Conservation (phyloP, 768 basidiomycete species). For the Leccinum boreale region DNA sequence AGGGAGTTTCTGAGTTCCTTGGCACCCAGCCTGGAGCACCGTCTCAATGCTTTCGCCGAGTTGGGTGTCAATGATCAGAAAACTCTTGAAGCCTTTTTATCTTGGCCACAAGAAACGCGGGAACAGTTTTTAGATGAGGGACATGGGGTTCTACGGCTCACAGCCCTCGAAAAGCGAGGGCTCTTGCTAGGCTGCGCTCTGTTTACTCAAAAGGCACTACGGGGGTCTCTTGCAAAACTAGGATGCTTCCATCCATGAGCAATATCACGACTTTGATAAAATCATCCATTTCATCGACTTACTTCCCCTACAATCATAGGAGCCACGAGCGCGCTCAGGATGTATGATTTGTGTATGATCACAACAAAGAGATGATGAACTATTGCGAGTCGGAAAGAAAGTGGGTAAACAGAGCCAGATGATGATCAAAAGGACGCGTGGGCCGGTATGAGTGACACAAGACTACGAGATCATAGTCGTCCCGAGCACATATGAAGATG, state of each 20-base stretch:
- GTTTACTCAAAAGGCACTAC: slow-evolving; percentile 3
- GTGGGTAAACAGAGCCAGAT: slow-evolving; percentile 13
- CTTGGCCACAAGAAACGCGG: slow-evolving; percentile 18
- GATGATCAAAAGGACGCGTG: slow-evolving; percentile 16
- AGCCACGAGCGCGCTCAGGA: slow-evolving; percentile 3
- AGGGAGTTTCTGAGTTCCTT: slow-evolving; percentile 19
- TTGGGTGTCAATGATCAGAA: slow-evolving; percentile 23
- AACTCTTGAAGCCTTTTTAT: slow-evolving; percentile 21
- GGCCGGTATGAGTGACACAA: slow-evolving; percentile 19
- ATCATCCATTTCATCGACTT: slow-evolving; percentile 1
- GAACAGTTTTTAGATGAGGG: slow-evolving; percentile 16
- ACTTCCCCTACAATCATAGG: slow-evolving; percentile 3
- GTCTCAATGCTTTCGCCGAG: slow-evolving; percentile 14
- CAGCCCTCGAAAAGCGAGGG: slow-evolving; percentile 18
- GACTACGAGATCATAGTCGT: slow-evolving; percentile 20
- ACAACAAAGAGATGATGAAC: slow-evolving; percentile 21
- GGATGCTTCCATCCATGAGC: background rate
- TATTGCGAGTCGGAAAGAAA: slow-evolving; percentile 24
- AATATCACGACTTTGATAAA: background rate
- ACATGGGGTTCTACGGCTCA: slow-evolving; percentile 11
- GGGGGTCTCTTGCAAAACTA: background rate
- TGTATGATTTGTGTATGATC: slow-evolving; percentile 23
- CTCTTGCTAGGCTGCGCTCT: slow-evolving; percentile 13
- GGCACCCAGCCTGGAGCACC: slow-evolving; percentile 20
- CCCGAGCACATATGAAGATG: slow-evolving; percentile 18